Evolutionary conservation across 805 yeast species (phyloP).

Genomic region (Saturnispora kantuleensis): DNA sequence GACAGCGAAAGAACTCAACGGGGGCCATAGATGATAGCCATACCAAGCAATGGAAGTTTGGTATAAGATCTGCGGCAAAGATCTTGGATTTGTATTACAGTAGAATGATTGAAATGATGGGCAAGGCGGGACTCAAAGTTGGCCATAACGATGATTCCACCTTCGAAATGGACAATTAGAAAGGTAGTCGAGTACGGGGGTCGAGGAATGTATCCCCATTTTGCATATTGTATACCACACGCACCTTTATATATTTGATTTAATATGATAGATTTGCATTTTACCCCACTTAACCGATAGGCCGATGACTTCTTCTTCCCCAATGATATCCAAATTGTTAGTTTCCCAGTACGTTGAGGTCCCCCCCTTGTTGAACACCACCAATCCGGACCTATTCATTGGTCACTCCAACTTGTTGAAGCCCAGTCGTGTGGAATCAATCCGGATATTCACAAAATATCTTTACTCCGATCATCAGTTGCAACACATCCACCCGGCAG

Average conservation of each 20-base stretch:
- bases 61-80: slow-evolving; percentile 28
- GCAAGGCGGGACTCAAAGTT: slow-evolving; percentile 23
- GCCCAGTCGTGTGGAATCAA: slow-evolving; percentile 15
- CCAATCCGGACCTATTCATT: slow-evolving; percentile 20
- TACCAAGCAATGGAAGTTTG: slow-evolving; percentile 16
- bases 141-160: slow-evolving; percentile 23
- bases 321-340: no score
- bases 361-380: slow-evolving; percentile 17
- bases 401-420: slow-evolving; percentile 20
- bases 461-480: slow-evolving; percentile 8
- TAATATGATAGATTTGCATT: no score
- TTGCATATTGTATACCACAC: no score
- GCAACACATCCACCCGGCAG: slow-evolving; percentile 1
- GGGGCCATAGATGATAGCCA: slow-evolving; percentile 18
- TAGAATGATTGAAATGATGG: slow-evolving; percentile 41
- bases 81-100: slow-evolving; percentile 39
- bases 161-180: neutral
- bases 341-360: slow-evolving; percentile 10
- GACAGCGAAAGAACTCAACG: slow-evolving; percentile 19
- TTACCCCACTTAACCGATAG: neutral
- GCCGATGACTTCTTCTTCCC: no score
- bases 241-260: no score
- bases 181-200: neutral
- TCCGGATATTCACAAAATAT: slow-evolving; percentile 15
- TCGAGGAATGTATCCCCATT: no score